Evolutionary conservation across 78 protist genomes (phyloP).

Genomic region (Salpingoeca rosetta): DNA sequence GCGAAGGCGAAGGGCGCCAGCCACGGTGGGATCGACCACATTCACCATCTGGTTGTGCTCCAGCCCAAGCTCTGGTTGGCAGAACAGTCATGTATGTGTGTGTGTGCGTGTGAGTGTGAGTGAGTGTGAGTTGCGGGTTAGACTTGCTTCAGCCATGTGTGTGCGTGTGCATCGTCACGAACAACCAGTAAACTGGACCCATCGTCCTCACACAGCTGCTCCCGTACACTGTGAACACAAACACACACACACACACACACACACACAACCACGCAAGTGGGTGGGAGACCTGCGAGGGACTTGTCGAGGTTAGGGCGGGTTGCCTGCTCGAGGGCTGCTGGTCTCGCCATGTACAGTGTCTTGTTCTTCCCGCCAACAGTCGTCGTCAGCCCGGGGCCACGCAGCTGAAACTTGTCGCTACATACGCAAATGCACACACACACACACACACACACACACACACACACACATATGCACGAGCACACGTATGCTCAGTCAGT

Average conservation of each 20-base stretch:
- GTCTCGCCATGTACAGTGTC: constrained; percentile 57
- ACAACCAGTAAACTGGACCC: not conserved
- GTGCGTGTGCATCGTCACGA: not conserved
- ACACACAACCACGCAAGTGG: no score
- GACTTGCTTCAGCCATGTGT: not conserved
- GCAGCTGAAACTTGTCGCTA: not conserved
- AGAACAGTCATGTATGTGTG: not conserved
- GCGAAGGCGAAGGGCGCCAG: not conserved
- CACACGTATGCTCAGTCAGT: not conserved
- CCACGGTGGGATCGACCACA: constrained; percentile 6
- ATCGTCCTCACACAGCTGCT: not conserved
- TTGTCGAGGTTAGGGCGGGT: constrained; percentile 54
- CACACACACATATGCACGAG: no score
- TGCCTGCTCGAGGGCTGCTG: constrained; percentile 18
- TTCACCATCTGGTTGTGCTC: not conserved
- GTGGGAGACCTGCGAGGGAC: constrained; percentile 18
- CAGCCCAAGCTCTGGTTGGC: not conserved
- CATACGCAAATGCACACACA: not conserved
- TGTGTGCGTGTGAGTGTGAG: no score
- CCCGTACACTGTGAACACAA: not conserved
- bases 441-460: not conserved
- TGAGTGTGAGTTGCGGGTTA: not conserved
- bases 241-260: not conserved
- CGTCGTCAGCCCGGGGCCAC: constrained; percentile 25
- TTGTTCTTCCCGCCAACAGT: constrained; percentile 21